Evolutionary conservation across 1,139 yeast genomes (phyloP).

Genomic region (Sugiyamaella neomexicana): DNA sequence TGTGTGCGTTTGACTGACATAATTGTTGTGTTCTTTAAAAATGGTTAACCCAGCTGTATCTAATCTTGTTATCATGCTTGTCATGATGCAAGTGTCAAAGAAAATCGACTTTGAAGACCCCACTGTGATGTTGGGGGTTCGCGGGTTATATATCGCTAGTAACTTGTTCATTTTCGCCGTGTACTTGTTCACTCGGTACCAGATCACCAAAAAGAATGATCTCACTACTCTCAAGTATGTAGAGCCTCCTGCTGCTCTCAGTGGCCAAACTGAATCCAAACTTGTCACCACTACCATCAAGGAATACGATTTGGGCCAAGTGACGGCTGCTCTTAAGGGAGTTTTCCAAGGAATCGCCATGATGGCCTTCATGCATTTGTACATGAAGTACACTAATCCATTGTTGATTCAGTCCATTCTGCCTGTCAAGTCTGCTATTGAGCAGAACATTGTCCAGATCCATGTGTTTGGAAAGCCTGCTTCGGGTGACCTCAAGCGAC

Average conservation of each 20-base stretch:
- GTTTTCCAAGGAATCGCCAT: slow-evolving; percentile 88
- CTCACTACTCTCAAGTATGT: slow-evolving; percentile 89
- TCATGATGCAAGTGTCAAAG: slow-evolving; percentile 96
- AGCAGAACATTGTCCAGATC: slow-evolving; percentile 88
- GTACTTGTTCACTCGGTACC: slow-evolving; percentile 62
- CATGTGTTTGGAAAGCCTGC: slow-evolving; percentile 85
- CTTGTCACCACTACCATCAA: slow-evolving; percentile 85
- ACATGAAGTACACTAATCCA: slow-evolving; percentile 98
- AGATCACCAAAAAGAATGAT: slow-evolving; percentile 73
- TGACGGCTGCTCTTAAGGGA: slow-evolving; percentile 73
- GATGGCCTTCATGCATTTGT: slow-evolving; percentile 98
- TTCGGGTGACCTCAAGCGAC: slow-evolving; percentile 91
- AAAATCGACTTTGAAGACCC: slow-evolving; percentile 89
- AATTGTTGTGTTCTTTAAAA: too few species aligned
- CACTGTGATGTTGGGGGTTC: slow-evolving; percentile 67
- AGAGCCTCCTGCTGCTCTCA: slow-evolving; percentile 78
- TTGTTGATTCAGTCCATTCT: slow-evolving; percentile 91
- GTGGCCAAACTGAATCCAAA: slow-evolving; percentile 72
- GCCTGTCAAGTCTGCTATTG: slow-evolving; percentile 86
- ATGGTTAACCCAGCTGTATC: slow-evolving; percentile 69
- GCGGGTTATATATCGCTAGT: slow-evolving; percentile 69
- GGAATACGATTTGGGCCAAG: slow-evolving; percentile 90
- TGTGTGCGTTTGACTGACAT: too few species aligned
- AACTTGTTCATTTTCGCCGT: slow-evolving; percentile 64
- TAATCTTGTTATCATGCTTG: slow-evolving; percentile 87